phyloP scores from a whole-genome alignment of 169 alveolate genomes.

The Cystoisospora suis region DNA sequence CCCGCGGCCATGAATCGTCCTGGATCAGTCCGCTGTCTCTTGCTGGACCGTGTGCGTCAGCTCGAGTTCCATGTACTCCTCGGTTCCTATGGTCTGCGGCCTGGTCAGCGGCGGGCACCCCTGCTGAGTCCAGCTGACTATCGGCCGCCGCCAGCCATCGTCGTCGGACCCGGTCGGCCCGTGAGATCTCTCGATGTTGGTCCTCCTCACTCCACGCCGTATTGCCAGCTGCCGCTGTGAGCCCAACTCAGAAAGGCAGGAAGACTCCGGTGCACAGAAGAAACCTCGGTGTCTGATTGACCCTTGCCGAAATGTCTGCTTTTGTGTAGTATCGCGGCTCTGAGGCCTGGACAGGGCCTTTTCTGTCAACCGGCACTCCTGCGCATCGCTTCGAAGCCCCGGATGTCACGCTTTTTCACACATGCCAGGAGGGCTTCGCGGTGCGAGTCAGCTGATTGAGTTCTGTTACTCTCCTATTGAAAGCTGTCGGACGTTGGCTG shows the following conservation, averaged over 20 bases:
- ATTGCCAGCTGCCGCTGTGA: not conserved
- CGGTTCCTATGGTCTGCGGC: no score
- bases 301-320: not conserved
- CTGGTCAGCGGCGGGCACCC: no score
- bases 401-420: no score
- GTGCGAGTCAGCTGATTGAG: no score
- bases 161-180: constrained; percentile 12
- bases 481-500: not conserved
- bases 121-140: not conserved
- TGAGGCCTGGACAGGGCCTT: not conserved
- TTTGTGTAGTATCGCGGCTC: not conserved
- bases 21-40: no score
- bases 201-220: not conserved
- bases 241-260: not conserved
- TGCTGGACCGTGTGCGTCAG: no score
- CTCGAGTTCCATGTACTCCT: no score
- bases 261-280: no score
- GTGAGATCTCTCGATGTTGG: not conserved
- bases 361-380: not conserved
- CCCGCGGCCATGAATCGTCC: no score
- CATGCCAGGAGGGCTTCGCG: no score
- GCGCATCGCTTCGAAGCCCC: not conserved
- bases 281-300: not conserved
- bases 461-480: not conserved
- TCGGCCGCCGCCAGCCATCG: constrained; percentile 30